Base-by-base conservation (phyloP, 2,329 filamentous ascomycete species). In the Fusarium sp. region DNA sequence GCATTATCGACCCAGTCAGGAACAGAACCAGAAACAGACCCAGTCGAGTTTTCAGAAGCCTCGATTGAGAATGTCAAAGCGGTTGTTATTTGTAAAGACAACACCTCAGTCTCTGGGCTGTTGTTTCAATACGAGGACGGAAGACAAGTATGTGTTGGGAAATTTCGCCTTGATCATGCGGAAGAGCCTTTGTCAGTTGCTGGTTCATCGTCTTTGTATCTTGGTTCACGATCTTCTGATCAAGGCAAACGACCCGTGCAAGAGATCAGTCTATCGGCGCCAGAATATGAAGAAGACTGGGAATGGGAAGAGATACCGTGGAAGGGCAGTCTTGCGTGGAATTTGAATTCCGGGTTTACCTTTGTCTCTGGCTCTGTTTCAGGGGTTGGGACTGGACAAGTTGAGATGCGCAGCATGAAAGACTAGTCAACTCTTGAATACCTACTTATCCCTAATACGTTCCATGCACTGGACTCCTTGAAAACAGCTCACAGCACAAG, bases 161-260 rank as follows among this genome's bases (percentile, higher is more conserved):
- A 17, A 13, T 62, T 62, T 23, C 58, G 58, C 15, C 33, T 62
- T 15, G 57, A 62, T 36, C 23, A 25, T 20, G n/a, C 15, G 14
- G 17, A 48, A 29, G 31, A 35, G 17, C n/a, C 51, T 20, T 18
- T 62, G 11, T 13, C 25, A 37, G 41, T 56, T 39, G 15, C n/a
- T 20, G 41, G 39, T n/a, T 43, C 9, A 11, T 8, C 20, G 6
- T 35, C 25, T 6, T 40, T 62, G 6, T 56, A 56, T 14, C 23
- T 54, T 4, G 57, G 57, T 11, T 14, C 5, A 7, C 21, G 20
- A 11, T 5, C n/a, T 4, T 29, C 4, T 20, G 8, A 20, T 13
- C 10, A 11, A 7, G 29, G 13, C 0, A 21, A 23, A 2, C 14
- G 3, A 13, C 18, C 18, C 15, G n/a, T 56, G 36, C n/a, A 3